Conservation (phyloP, 495 filamentous ascomycete genomes). For the Neurospora sp. region DNA sequence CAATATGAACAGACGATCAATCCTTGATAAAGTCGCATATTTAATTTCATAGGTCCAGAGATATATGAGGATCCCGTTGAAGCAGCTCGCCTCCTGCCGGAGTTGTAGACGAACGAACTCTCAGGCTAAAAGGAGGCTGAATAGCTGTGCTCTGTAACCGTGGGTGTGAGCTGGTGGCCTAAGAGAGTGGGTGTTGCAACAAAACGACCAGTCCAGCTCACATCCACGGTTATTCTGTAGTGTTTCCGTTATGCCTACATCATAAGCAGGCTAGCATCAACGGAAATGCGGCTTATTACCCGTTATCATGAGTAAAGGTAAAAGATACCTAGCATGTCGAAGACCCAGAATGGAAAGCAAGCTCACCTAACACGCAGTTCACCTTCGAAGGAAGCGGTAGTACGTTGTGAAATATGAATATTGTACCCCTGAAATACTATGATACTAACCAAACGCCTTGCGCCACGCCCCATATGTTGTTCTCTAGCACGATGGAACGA, state of each 20-base stretch:
- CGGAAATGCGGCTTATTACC: background rate
- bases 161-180: no score
- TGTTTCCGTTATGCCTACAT: background rate
- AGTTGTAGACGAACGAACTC: background rate
- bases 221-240: background rate
- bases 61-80: background rate
- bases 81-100: background rate
- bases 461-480: background rate
- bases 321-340: background rate
- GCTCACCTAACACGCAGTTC: background rate
- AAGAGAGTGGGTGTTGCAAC: no score
- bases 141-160: background rate
- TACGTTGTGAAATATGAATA: background rate
- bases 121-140: constrained; percentile 3
- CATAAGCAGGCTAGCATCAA: background rate
- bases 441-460: background rate
- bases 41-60: background rate
- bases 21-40: background rate
- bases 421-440: background rate
- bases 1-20: background rate
- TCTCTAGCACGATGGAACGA: background rate
- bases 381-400: background rate
- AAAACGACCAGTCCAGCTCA: no score
- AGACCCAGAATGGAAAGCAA: background rate
- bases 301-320: background rate